phyloP scores from a whole-genome alignment of 371 early-diverging fungal species.

The Apophysomyces elegans region DNA sequence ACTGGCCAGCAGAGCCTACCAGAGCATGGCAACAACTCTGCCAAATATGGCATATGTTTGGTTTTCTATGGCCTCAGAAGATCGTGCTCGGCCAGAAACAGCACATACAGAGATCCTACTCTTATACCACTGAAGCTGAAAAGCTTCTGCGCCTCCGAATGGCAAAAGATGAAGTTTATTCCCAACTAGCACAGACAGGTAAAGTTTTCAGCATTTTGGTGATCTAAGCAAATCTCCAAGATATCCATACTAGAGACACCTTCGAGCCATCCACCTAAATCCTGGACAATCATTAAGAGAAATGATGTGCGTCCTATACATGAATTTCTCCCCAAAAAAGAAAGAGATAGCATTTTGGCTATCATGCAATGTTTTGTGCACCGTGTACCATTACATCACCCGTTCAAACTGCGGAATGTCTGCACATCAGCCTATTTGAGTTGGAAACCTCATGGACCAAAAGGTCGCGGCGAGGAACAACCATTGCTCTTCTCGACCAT shows the following conservation, averaged over 20 bases:
- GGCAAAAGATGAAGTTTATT: constrained; percentile 27
- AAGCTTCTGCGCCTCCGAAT: constrained; percentile 18
- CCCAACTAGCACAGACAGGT: constrained; percentile 14
- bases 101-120: constrained; percentile 25
- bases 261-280: not conserved
- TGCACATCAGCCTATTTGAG: constrained; percentile 39
- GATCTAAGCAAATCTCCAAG: constrained; percentile 16
- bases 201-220: not conserved
- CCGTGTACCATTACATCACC: constrained; percentile 30
- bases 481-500: constrained; percentile 7
- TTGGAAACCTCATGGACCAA: constrained; percentile 29
- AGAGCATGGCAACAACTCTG: constrained; percentile 32
- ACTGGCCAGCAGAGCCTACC: constrained; percentile 23
- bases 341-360: constrained; percentile 24
- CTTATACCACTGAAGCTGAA: constrained; percentile 6
- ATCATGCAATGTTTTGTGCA: constrained; percentile 30
- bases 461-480: constrained; percentile 1
- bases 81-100: constrained; percentile 32
- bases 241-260: not conserved
- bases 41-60: constrained; percentile 41
- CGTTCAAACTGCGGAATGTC: constrained; percentile 39
- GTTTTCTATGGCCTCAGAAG: constrained; percentile 52
- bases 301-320: constrained; percentile 42
- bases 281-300: constrained; percentile 36
- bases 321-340: constrained; percentile 32